Evolutionary conservation across 2,329 filamentous ascomycete genomes (phyloP).

Genomic region (Chaetothyriales sp.): DNA sequence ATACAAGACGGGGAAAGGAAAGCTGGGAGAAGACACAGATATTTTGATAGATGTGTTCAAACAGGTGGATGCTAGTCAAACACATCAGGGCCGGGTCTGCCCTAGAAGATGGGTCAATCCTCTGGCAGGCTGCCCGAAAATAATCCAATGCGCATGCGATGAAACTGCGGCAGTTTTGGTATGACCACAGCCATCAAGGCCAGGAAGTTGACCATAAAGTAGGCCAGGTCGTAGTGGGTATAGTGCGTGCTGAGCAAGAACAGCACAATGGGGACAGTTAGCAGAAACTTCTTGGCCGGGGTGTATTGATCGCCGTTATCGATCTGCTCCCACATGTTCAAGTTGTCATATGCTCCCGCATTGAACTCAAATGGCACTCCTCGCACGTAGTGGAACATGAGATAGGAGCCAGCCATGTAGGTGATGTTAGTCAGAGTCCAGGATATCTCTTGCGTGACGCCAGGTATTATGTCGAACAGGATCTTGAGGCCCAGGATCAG

Average conservation of each 20-base stretch:
- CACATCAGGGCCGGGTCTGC: background rate
- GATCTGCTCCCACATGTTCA: conserved; percentile 99
- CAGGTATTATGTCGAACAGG: conserved; percentile 89
- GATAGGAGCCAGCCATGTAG: conserved; percentile 96
- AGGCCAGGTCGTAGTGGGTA: conserved; percentile 92
- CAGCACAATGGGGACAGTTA: conserved; percentile 82
- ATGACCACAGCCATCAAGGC: conserved; percentile 87
- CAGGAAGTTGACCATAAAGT: conserved; percentile 93
- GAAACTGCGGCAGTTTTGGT: conserved; percentile 80
- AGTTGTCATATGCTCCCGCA: conserved; percentile 91
- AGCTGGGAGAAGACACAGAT: background rate
- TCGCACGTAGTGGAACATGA: conserved; percentile 99
- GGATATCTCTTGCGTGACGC: conserved; percentile 91
- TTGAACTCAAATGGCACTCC: conserved; percentile 99
- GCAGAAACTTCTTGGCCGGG: conserved; percentile 92
- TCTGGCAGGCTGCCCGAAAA: conserved; percentile 52
- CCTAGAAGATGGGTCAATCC: conserved; percentile 25
- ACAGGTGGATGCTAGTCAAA: background rate
- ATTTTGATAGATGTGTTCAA: background rate
- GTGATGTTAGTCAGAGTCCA: conserved; percentile 98
- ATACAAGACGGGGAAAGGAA: no score
- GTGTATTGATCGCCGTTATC: conserved; percentile 98
- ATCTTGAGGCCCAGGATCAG: conserved; percentile 86
- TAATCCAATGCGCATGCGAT: conserved; percentile 61
- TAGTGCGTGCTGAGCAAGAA: conserved; percentile 97